phyloP scores from a whole-genome alignment of 805 yeast species.

The Ogataea corticis region DNA sequence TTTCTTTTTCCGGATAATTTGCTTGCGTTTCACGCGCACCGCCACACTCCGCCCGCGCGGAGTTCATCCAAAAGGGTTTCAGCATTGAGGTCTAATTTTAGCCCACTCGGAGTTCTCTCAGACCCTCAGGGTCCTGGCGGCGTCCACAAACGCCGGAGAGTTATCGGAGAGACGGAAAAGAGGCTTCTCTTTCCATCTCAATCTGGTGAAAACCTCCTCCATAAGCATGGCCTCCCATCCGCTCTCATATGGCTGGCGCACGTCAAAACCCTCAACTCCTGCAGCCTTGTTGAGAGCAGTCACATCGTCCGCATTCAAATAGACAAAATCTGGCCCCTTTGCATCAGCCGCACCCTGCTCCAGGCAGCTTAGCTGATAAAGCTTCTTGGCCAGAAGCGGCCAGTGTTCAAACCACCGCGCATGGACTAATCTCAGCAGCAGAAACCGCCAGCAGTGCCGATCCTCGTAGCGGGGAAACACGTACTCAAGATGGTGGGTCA shows the following conservation, averaged over 20 bases:
- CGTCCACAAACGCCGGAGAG: conserved; percentile 8
- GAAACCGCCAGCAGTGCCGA: conserved; percentile 9
- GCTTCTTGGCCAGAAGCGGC: conserved; percentile 16
- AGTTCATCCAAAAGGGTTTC: too few species aligned
- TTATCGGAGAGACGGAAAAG: conserved; percentile 12
- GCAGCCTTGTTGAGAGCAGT: conserved; percentile 9
- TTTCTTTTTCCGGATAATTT: conserved; percentile 3
- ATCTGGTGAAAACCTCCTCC: conserved; percentile 14
- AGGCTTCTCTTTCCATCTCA: conserved; percentile 16
- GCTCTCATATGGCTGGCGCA: conserved; percentile 15
- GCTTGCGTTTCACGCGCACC: neutral
- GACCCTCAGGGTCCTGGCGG: conserved; percentile 10
- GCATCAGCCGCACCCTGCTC: neutral
- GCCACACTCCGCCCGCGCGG: too few species aligned
- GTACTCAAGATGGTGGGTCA: conserved; percentile 11
- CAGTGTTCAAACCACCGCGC: conserved; percentile 9
- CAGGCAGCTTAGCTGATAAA: conserved; percentile 12
- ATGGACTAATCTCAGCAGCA: conserved; percentile 4
- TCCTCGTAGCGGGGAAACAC: conserved; percentile 11
- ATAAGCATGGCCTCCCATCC: conserved; percentile 12
- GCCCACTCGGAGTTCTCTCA: neutral
- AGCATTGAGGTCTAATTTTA: too few species aligned
- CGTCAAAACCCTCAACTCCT: conserved; percentile 9
- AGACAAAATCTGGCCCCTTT: neutral
- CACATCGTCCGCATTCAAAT: conserved; percentile 6